These are phyloP conservation scores for Dalbergia oliveri DNA, from an alignment of 306 rosid genomes.

Conservation along the genomic window DNA sequence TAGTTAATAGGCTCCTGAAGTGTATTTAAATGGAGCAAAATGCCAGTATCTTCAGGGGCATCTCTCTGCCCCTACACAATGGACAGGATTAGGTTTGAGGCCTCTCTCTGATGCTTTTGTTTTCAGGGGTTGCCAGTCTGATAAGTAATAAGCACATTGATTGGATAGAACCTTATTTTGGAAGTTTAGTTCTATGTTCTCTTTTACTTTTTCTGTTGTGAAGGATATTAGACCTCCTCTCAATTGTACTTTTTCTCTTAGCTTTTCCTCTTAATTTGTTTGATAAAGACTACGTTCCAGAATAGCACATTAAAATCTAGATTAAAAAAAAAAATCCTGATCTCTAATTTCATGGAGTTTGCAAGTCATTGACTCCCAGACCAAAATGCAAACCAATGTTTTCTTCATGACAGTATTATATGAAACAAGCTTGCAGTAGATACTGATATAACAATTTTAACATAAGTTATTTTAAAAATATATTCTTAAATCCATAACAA, in stretches of 20 bases:
- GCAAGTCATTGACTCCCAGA: not conserved
- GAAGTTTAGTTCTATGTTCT: not conserved
- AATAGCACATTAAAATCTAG: not conserved
- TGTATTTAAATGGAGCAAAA: constrained; percentile 8
- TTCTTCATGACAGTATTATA: not conserved
- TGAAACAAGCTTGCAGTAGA: not conserved
- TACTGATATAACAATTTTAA: not conserved
- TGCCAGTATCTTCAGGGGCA: constrained; percentile 8
- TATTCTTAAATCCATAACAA: not conserved
- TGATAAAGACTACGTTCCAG: not conserved
- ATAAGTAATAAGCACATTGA: not conserved
- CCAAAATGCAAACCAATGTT: constrained; percentile 5
- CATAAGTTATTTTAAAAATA: not conserved
- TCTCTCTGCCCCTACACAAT: not conserved
- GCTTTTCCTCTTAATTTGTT: not conserved
- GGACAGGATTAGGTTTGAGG: not conserved
- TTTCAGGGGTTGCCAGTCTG: not conserved
- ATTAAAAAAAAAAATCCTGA: not conserved
- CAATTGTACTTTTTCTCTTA: not conserved
- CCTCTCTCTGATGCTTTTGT: not conserved
- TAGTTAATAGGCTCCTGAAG: not conserved
- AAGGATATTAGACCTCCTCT: not conserved
- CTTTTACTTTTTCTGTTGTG: constrained; percentile 1
- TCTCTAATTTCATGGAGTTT: not conserved
- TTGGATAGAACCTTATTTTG: not conserved